Percentiles rank a stretch among this genome's conserved stretches.
phyloP scores from a whole-genome alignment of 2,329 filamentous ascomycete genomes.

The Ceratocystis destructans region DNA sequence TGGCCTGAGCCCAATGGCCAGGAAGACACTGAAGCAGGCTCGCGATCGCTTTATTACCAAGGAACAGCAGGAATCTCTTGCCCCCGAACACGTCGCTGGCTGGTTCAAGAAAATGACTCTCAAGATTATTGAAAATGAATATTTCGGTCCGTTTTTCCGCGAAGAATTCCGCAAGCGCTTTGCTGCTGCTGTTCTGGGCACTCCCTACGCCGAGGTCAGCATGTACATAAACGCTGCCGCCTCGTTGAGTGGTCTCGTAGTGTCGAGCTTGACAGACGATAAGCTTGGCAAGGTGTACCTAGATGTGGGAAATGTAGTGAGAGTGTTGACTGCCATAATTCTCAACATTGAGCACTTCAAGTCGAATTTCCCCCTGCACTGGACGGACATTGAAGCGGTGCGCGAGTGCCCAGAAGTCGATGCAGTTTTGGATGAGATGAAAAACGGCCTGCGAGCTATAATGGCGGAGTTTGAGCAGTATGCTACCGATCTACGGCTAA shows the following conservation, averaged over 20 bases:
- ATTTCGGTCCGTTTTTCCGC: conserved; percentile 54
- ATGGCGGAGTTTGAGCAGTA: conserved; percentile 63
- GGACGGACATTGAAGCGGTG: conserved; percentile 57
- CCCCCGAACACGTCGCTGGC: conserved; percentile 35
- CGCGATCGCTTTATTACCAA: conserved; percentile 37
- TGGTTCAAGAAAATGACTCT: conserved; percentile 37
- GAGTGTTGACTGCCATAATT: conserved; percentile 56
- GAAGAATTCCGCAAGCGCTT: conserved; percentile 54
- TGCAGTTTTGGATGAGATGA: conserved; percentile 50
- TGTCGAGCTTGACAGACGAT: conserved; percentile 67
- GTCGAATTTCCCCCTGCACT: conserved; percentile 47
- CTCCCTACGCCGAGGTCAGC: conserved; percentile 55
- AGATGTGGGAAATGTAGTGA: conserved; percentile 61
- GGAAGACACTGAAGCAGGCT: conserved; percentile 35
- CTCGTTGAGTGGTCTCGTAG: conserved; percentile 53
- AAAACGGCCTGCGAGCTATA: conserved; percentile 49
- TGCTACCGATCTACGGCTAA: conserved; percentile 54
- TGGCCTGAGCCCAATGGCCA: conserved; percentile 37
- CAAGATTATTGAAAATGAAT: conserved; percentile 33
- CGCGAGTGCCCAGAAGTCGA: conserved; percentile 54
- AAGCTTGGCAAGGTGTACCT: conserved; percentile 73
- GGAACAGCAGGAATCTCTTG: conserved; percentile 42
- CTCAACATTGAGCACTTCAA: conserved; percentile 56
- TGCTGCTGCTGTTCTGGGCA: conserved; percentile 54
- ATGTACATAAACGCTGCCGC: conserved; percentile 60